A percentile compares a stretch with the other conserved stretches of the same genome.
Evolutionary conservation across 768 basidiomycete genomes (phyloP).

Genomic region (Boletus eberwhitei): DNA sequence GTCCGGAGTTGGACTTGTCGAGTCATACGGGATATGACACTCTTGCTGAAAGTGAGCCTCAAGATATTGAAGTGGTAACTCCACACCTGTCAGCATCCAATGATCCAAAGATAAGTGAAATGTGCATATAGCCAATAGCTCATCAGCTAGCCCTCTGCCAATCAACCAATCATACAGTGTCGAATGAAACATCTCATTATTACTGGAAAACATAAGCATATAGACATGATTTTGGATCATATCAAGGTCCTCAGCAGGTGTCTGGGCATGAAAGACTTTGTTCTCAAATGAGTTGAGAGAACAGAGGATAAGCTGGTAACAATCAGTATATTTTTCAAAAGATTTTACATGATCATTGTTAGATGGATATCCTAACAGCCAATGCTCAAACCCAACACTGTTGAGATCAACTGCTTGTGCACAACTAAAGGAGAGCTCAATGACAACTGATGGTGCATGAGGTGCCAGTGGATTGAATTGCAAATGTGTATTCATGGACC

Average conservation of each 20-base stretch:
- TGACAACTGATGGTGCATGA: conserved; percentile 52
- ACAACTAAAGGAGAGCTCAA: conserved; percentile 81
- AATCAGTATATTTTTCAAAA: conserved; percentile 61
- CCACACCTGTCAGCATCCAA: conserved; percentile 9
- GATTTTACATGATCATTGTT: conserved; percentile 57
- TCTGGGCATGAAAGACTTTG: conserved; percentile 38
- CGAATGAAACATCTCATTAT: conserved; percentile 93
- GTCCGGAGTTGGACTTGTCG: no score
- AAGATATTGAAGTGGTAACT: conserved; percentile 86
- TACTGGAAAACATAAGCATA: conserved; percentile 75
- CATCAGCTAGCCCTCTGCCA: conserved; percentile 72
- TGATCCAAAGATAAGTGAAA: background rate
- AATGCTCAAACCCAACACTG: conserved; percentile 71
- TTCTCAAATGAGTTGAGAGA: conserved; percentile 80
- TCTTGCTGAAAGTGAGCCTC: conserved; percentile 85
- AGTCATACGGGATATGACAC: no score
- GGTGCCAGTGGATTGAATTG: background rate
- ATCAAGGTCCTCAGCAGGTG: conserved; percentile 53
- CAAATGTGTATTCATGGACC: conserved; percentile 42
- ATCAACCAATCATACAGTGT: conserved; percentile 95
- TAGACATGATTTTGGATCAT: conserved; percentile 79
- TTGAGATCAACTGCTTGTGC: conserved; percentile 77
- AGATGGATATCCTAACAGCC: conserved; percentile 57
- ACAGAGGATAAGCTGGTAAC: conserved; percentile 82
- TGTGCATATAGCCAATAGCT: conserved; percentile 75